phyloP scores from a whole-genome alignment of 805 yeast genomes.

The Metschnikowia gelsemii region DNA sequence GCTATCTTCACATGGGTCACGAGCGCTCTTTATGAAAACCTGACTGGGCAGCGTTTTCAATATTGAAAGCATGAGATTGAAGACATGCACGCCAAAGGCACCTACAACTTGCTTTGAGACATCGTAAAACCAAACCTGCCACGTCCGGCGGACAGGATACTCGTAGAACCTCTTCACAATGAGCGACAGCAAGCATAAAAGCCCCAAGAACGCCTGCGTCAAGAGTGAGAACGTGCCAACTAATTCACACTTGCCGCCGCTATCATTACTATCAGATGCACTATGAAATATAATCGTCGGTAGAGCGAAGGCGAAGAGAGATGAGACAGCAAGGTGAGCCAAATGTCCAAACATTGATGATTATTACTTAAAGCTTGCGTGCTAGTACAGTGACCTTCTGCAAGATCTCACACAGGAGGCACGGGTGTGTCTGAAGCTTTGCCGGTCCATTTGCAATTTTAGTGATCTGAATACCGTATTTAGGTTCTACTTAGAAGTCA shows the following conservation, averaged over 20 bases:
- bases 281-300: constrained; percentile 10
- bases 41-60: constrained; percentile 38
- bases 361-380: background rate
- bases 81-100: constrained; percentile 76
- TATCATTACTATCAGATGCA: constrained; percentile 8
- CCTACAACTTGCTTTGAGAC: constrained; percentile 89
- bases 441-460: background rate
- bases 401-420: background rate
- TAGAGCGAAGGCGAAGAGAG: constrained; percentile 13
- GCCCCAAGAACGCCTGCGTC: constrained; percentile 75
- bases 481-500: too few species aligned
- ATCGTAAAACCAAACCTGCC: constrained; percentile 87
- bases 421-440: background rate
- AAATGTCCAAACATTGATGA: constrained; percentile 4
- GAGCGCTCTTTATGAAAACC: constrained; percentile 23
- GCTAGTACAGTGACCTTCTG: background rate
- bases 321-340: constrained; percentile 2
- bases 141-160: constrained; percentile 74
- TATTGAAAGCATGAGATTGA: constrained; percentile 72
- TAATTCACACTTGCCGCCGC: constrained; percentile 41
- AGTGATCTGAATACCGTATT: too few species aligned
- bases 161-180: constrained; percentile 77
- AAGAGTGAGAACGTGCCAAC: constrained; percentile 84
- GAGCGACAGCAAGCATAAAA: constrained; percentile 70
- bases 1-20: constrained; percentile 18